Percentiles rank a stretch among this genome's conserved stretches.
Evolutionary conservation across 2,329 filamentous ascomycete species (phyloP).

Genomic region (Fusarium xyrophilum): DNA sequence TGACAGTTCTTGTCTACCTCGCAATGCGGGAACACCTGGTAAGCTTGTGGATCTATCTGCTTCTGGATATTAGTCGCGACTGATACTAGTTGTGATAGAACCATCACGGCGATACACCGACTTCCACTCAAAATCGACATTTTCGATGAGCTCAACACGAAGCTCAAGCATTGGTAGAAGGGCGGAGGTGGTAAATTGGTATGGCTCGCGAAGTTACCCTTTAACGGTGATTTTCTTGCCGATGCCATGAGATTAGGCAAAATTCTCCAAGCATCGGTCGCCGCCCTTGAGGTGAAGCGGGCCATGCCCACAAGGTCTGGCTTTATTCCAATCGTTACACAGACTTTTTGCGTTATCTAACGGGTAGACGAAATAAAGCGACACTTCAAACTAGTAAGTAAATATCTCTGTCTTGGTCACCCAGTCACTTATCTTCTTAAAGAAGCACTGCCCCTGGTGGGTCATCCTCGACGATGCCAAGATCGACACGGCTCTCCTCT

Average conservation of each 20-base stretch:
- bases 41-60: background rate
- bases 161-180: background rate
- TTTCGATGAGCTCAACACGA: background rate
- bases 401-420: background rate
- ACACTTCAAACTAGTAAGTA: background rate
- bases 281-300: background rate
- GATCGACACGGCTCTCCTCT: background rate
- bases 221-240: background rate
- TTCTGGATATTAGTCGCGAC: background rate
- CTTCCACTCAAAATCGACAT: background rate
- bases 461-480: background rate
- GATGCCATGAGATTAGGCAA: background rate
- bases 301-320: background rate
- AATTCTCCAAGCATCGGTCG: background rate
- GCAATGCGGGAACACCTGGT: background rate
- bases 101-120: background rate
- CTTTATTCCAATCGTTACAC: background rate
- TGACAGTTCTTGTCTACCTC: background rate
- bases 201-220: background rate
- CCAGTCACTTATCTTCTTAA: background rate
- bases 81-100: background rate
- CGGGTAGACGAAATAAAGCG: background rate
- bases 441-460: background rate
- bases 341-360: background rate
- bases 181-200: background rate